These are phyloP conservation scores for Suillus fuscotomentosus DNA, from an alignment of 768 basidiomycete genomes.

Conservation along the genomic window DNA sequence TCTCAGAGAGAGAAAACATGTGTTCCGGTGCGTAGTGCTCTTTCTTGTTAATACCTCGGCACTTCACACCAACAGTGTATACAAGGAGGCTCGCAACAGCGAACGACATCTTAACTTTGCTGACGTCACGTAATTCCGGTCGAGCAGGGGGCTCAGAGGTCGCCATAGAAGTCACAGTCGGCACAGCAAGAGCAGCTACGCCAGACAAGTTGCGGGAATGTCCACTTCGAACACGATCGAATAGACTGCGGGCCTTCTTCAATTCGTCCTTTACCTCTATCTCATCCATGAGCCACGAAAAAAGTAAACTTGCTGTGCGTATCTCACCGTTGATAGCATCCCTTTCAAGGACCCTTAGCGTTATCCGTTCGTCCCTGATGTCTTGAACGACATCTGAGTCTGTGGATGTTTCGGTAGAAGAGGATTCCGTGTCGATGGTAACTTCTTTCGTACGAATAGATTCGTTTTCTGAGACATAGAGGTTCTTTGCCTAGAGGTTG, in stretches of 20 bases:
- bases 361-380: conserved; percentile 25
- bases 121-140: conserved; percentile 15
- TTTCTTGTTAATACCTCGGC: conserved; percentile 85
- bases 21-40: conserved; percentile 84
- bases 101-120: conserved; percentile 70
- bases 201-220: conserved; percentile 20
- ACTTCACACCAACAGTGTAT: conserved; percentile 96
- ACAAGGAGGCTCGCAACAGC: conserved; percentile 75
- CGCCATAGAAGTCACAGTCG: conserved; percentile 11
- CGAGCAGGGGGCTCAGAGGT: conserved; percentile 16
- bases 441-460: conserved; percentile 31
- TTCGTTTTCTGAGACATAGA: conserved; percentile 50
- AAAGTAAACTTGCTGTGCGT: neutral
- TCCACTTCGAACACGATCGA: conserved; percentile 40
- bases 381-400: conserved; percentile 28
- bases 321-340: conserved; percentile 36
- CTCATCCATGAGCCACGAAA: conserved; percentile 4
- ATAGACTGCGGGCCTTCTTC: conserved; percentile 38
- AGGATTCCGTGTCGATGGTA: conserved; percentile 39
- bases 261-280: conserved; percentile 40
- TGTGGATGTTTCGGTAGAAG: conserved; percentile 39
- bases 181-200: conserved; percentile 14
- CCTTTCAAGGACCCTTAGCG: conserved; percentile 25
- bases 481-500: conserved; percentile 65
- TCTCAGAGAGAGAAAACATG: conserved; percentile 92